A percentile compares a stretch with the other conserved stretches of the same genome.
Evolutionary conservation across 2,329 filamentous ascomycete genomes (phyloP).

Genomic region (Epichloe hybrida): DNA sequence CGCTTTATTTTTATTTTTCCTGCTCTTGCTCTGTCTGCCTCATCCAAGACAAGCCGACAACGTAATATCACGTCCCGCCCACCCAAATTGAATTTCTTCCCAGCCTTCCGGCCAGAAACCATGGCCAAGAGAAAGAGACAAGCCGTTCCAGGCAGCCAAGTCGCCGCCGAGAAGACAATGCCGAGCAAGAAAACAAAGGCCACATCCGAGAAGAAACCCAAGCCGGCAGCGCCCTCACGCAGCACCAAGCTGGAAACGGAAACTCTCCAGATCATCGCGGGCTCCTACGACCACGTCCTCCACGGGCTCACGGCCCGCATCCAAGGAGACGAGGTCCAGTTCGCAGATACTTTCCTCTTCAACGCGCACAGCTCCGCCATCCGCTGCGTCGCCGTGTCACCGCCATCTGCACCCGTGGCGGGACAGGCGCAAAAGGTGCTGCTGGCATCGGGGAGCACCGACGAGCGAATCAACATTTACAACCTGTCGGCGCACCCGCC

Average conservation of each 20-base stretch:
- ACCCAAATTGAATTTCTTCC: neutral
- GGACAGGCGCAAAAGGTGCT: conserved; percentile 68
- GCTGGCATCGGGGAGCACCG: conserved; percentile 80
- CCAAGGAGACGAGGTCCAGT: conserved; percentile 36
- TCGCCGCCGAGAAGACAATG: conserved; percentile 10
- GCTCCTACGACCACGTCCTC: conserved; percentile 85
- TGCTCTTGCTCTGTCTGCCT: no score
- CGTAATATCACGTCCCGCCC: neutral
- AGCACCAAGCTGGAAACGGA: conserved; percentile 14
- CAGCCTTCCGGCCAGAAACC: neutral
- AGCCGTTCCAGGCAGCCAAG: conserved; percentile 15
- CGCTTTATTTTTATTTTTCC: neutral
- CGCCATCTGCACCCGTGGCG: conserved; percentile 46
- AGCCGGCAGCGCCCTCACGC: conserved; percentile 7
- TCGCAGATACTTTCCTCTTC: conserved; percentile 91
- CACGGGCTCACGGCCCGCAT: conserved; percentile 80
- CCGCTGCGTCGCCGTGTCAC: conserved; percentile 76
- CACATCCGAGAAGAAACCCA: conserved; percentile 2
- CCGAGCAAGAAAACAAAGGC: conserved; percentile 21
- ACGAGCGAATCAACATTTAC: conserved; percentile 93
- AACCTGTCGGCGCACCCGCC: conserved; percentile 62
- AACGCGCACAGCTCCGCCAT: conserved; percentile 85
- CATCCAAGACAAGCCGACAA: neutral
- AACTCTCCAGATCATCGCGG: conserved; percentile 79
- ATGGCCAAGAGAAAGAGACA: conserved; percentile 38